Conservation (phyloP, 768 basidiomycete genomes). For the Suillus subalutaceus region DNA sequence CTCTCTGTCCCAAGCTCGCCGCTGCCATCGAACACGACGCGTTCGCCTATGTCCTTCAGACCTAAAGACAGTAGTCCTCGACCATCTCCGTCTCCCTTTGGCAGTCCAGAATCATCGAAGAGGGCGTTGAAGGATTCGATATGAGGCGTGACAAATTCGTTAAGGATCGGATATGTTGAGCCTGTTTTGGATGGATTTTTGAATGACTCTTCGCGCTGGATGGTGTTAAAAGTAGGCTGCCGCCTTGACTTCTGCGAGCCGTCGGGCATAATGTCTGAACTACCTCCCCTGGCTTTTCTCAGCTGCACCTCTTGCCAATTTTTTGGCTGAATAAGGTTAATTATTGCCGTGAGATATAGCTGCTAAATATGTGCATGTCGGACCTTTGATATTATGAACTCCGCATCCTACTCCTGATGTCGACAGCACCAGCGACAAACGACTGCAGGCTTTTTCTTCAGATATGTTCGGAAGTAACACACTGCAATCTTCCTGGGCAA, state of each 20-base stretch:
- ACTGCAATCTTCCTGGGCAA: conserved; percentile 69
- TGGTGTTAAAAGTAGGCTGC: conserved; percentile 75
- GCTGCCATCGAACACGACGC: conserved; percentile 89
- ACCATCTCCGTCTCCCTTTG: conserved; percentile 73
- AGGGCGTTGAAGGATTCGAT: conserved; percentile 96
- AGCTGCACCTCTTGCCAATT: conserved; percentile 9
- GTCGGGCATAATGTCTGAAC: conserved; percentile 51
- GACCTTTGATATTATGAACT: conserved; percentile 18
- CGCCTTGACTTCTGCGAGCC: conserved; percentile 40
- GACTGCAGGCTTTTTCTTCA: conserved; percentile 25
- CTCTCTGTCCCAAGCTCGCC: conserved; percentile 55
- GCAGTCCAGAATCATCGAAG: conserved; percentile 89
- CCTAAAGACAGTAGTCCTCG: conserved; percentile 78
- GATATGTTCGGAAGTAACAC: conserved; percentile 62
- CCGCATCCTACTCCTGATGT: conserved; percentile 23
- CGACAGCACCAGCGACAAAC: conserved; percentile 24
- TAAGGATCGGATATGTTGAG: conserved; percentile 77
- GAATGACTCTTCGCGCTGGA: conserved; percentile 78
- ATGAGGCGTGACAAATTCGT: conserved; percentile 92
- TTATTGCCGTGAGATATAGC: conserved; percentile 25
- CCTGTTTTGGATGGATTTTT: conserved; percentile 70
- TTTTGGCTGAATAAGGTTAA: conserved; percentile 12
- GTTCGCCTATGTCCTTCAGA: conserved; percentile 83
- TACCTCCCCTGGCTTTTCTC: conserved; percentile 1
- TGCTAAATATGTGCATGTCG: conserved; percentile 28